These are phyloP conservation scores for Xylaria sp. DNA, from an alignment of 2,329 filamentous ascomycete species.

Conservation along the genomic window DNA sequence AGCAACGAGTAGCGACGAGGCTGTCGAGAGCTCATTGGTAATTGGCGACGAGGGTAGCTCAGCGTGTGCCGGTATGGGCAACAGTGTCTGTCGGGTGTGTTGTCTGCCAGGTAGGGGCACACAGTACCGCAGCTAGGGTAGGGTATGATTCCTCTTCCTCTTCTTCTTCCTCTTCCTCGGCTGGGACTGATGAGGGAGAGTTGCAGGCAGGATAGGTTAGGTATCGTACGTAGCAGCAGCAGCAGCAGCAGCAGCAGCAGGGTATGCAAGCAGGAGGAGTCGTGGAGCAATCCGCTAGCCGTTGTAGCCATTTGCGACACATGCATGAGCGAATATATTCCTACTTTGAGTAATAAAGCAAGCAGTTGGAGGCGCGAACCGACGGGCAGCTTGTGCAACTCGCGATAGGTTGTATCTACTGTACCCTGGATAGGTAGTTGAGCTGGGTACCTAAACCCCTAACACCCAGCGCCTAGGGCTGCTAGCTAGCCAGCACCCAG, in stretches of 20 bases:
- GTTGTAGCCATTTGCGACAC: slow-evolving; percentile 16
- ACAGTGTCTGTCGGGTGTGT: slow-evolving; percentile 5
- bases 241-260: neutral
- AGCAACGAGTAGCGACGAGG: slow-evolving; percentile 23
- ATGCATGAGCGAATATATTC: neutral
- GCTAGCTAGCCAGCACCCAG: neutral
- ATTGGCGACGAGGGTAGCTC: slow-evolving; percentile 20
- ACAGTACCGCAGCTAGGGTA: too few species aligned
- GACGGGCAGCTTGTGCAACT: neutral
- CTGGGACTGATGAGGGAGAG: too few species aligned
- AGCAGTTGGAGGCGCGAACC: neutral
- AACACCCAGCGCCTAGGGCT: too few species aligned
- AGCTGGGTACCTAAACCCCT: neutral
- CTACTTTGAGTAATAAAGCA: too few species aligned
- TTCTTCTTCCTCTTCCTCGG: slow-evolving; percentile 16
- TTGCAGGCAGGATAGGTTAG: too few species aligned
- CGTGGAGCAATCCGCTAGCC: slow-evolving; percentile 22
- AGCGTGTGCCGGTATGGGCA: slow-evolving; percentile 21
- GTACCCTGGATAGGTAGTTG: too few species aligned
- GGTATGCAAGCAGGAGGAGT: slow-evolving; percentile 25
- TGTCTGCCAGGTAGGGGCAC: neutral
- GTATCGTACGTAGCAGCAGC: too few species aligned
- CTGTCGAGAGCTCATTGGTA: slow-evolving; percentile 27
- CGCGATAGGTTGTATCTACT: neutral
- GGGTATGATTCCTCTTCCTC: slow-evolving; percentile 17